A percentile compares a stretch with the other conserved stretches of the same genome.
Evolutionary conservation across 345 rosid species (phyloP).

Genomic region (Brassica juncea): DNA sequence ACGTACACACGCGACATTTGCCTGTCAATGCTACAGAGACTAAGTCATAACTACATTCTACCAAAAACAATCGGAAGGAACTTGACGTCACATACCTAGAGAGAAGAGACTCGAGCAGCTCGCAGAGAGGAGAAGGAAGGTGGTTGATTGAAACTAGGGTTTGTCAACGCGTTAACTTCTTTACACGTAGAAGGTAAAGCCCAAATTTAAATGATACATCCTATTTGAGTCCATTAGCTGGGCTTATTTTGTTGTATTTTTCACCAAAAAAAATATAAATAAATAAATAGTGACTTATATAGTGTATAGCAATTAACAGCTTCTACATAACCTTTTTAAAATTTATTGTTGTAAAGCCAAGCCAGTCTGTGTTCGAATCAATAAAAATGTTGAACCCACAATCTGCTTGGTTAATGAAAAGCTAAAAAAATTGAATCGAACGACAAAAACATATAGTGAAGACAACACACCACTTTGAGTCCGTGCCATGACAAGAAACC

Average conservation of each 20-base stretch:
- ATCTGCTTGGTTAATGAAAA: conserved; percentile 32
- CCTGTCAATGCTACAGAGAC: conserved; percentile 33
- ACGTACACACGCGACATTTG: conserved; percentile 77
- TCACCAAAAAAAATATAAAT: background rate
- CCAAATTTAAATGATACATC: background rate
- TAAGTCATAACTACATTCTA: background rate
- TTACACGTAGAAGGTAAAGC: background rate
- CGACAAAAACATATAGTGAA: background rate
- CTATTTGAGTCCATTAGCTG: background rate
- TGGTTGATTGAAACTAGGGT: conserved; percentile 21
- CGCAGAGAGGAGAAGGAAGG: background rate
- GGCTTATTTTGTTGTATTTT: background rate
- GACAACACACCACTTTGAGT: conserved; percentile 21
- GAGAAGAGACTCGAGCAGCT: conserved; percentile 14
- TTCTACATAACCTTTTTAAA: conserved; percentile 3
- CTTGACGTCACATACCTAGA: conserved; percentile 3
- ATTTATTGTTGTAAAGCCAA: conserved; percentile 26
- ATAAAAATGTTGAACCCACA: conserved; percentile 33
- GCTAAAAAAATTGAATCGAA: conserved; percentile 30
- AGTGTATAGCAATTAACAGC: background rate
- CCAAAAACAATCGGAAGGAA: background rate
- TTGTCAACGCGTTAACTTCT: conserved; percentile 7
- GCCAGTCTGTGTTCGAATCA: conserved; percentile 35
- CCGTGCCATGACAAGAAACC: conserved; percentile 2
- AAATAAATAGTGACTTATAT: background rate